Evolutionary conservation across 1,284 basidiomycete genomes (phyloP).

Genomic region (Heterobasidion occidentale): DNA sequence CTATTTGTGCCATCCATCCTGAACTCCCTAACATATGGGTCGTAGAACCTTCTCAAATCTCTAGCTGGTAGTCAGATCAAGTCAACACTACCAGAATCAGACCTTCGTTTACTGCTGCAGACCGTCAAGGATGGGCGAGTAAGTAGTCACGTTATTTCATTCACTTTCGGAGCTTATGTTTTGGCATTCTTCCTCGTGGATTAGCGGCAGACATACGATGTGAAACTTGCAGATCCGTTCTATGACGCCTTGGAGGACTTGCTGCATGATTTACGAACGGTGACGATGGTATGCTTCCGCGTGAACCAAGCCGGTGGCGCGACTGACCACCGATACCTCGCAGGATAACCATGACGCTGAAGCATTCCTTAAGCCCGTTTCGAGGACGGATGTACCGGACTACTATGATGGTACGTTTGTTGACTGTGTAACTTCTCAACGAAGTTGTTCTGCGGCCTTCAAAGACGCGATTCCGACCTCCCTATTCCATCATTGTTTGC

Average conservation of each 20-base stretch:
- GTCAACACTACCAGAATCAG: conserved; percentile 39
- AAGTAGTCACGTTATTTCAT: conserved; percentile 25
- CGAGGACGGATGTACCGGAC: conserved; percentile 81
- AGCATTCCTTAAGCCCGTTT: conserved; percentile 85
- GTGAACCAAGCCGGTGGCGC: conserved; percentile 4
- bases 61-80: conserved; percentile 62
- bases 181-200: background rate
- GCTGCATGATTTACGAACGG: conserved; percentile 71
- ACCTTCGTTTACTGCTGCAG: conserved; percentile 65
- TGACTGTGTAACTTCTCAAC: background rate
- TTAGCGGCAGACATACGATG: conserved; percentile 54
- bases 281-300: conserved; percentile 56
- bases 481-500: too few species aligned
- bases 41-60: conserved; percentile 72
- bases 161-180: conserved; percentile 9
- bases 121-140: conserved; percentile 73
- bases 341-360: conserved; percentile 84
- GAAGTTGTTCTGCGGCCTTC: too few species aligned
- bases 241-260: conserved; percentile 88
- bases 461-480: too few species aligned
- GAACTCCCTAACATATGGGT: conserved; percentile 10
- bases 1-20: conserved; percentile 19
- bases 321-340: conserved; percentile 1
- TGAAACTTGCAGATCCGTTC: conserved; percentile 80
- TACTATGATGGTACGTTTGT: conserved; percentile 71